Conservation (phyloP, 1,139 yeast species). For the Taphrina deformans region DNA sequence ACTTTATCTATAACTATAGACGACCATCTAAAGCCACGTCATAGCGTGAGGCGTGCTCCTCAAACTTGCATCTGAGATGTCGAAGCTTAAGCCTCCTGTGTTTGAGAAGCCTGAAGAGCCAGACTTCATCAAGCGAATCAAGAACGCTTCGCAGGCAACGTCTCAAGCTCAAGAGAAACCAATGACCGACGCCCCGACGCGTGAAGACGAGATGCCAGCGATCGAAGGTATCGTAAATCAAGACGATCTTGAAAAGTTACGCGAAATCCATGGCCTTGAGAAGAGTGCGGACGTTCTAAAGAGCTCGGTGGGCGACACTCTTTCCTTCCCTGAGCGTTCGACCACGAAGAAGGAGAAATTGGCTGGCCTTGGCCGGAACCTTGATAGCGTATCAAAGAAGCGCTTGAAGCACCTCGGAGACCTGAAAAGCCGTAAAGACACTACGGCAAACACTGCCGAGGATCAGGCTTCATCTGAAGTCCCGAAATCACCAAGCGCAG, state of each 20-base stretch:
- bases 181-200: conserved; percentile 15
- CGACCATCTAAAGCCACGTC: no score
- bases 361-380: background rate
- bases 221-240: background rate
- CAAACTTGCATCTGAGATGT: no score
- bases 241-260: background rate
- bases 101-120: conserved; percentile 26
- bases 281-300: background rate
- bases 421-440: background rate
- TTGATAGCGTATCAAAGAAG: background rate
- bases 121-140: conserved; percentile 16
- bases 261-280: conserved; percentile 3
- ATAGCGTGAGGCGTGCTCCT: no score
- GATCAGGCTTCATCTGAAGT: background rate
- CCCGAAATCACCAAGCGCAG: background rate
- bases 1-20: no score
- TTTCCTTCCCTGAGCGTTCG: background rate
- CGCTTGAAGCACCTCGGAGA: background rate
- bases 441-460: background rate
- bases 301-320: background rate
- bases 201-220: conserved; percentile 29
- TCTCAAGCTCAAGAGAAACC: background rate
- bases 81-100: conserved; percentile 13
- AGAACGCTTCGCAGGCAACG: background rate
- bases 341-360: background rate